A percentile compares a stretch with the other conserved stretches of the same genome.
Conservation (phyloP, 306 rosid species). For the Quillaja saponaria region DNA sequence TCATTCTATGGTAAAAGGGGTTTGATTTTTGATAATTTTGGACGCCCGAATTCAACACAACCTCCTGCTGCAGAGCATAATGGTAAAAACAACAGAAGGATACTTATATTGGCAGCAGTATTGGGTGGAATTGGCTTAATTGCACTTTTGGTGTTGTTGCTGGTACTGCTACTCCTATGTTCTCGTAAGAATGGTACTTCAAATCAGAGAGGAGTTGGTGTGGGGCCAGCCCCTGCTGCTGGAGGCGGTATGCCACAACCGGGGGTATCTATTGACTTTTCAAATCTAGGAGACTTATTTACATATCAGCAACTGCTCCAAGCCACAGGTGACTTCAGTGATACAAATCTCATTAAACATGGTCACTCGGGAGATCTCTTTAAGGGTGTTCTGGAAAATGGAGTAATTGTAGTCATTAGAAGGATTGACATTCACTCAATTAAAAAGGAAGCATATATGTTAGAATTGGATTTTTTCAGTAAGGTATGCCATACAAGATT, state of each 20-base stretch:
- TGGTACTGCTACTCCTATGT: conserved; percentile 41
- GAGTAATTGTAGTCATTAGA: conserved; percentile 65
- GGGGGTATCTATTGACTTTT: conserved; percentile 46
- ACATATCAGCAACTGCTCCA: conserved; percentile 73
- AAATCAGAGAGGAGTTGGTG: conserved; percentile 52
- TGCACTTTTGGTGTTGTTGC: conserved; percentile 41
- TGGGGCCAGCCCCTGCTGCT: conserved; percentile 56
- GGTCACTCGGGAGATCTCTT: conserved; percentile 89
- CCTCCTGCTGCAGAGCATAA: conserved; percentile 32
- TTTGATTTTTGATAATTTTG: conserved; percentile 63
- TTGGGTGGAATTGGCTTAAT: conserved; percentile 70
- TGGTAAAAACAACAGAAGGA: conserved; percentile 58
- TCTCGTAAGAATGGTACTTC: conserved; percentile 42
- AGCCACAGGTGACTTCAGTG: conserved; percentile 68
- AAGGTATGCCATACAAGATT: conserved; percentile 73
- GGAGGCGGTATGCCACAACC: conserved; percentile 51
- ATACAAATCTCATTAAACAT: conserved; percentile 63
- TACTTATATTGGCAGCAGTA: conserved; percentile 66
- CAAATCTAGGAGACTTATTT: conserved; percentile 69
- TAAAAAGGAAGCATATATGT: conserved; percentile 58
- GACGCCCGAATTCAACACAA: conserved; percentile 46
- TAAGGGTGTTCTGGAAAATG: conserved; percentile 74
- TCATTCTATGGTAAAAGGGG: conserved; percentile 69
- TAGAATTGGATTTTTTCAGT: conserved; percentile 74
- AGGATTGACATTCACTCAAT: conserved; percentile 53